Evolutionary conservation across 2,329 filamentous ascomycete species (phyloP), one percentile per base, ranked within the genome.

Genomic region (Stenocarpella maydis): DNA sequence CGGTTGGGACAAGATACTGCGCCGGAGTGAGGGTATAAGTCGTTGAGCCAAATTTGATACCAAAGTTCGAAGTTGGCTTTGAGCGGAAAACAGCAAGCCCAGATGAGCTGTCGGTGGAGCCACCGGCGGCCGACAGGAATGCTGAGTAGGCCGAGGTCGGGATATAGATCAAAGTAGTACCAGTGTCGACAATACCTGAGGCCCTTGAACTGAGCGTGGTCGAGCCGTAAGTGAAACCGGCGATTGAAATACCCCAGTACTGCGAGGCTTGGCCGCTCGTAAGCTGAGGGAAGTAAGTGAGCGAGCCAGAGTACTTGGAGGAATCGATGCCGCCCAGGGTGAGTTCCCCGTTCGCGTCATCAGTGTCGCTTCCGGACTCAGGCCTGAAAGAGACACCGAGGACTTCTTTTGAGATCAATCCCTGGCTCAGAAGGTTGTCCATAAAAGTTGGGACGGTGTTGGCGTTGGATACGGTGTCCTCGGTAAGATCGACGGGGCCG

Each of bases 341-440:
- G 37, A 75, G 71, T 66, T 74, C 73, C 43, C 74, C 74, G 68
- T 73, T 72, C 69, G 68, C 73, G 66, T 76, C 74, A 53, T 65
- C 65, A 19, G 71, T 72, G 66, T 75, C 74, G 69, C 72, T 73
- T 52, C 74, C 75, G 69, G 70, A 73, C 66, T 75, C 74, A 2
- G 76, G 74, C 21, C 37, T 70, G 69, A 77, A 76, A n/a, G 65
- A 77, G 39, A 77, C 74, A 69, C 75, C 76, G 15, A 77, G 74
- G 4, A 77, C 75, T 63, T 77, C 75, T 6, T 64, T 73, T 1
- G 72, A 66, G 71, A 77, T 77, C 10, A 74, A 74, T 9, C 76
- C 76, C 60, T 76, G 73, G 68, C 52, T 73, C 43, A 74, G 72
- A 8, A 77, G 74, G 70, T 77, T 77, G 70, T 77, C 72, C 68